Percentiles rank a stretch among this genome's conserved stretches.
Conservation (phyloP, 768 basidiomycete species). For the Lentinula raphanica region DNA sequence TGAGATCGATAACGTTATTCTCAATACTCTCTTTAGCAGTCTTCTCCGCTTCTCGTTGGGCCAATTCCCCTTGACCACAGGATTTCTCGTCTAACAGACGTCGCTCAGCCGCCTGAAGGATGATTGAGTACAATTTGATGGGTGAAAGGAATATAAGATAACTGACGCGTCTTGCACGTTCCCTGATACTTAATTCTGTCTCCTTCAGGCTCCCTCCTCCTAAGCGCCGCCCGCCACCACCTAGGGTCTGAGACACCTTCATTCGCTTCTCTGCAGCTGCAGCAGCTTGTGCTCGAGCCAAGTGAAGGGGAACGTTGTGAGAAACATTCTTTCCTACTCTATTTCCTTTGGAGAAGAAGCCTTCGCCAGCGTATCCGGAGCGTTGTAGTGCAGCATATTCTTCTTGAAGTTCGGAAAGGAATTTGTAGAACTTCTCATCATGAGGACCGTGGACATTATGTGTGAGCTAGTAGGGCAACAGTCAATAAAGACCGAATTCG, state of each 20-base stretch:
- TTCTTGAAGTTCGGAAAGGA: constrained; percentile 67
- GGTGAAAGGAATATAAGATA: neutral
- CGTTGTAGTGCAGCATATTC: constrained; percentile 78
- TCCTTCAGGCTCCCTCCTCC: constrained; percentile 43
- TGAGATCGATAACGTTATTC: constrained; percentile 58
- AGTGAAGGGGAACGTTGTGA: constrained; percentile 60
- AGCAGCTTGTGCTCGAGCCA: constrained; percentile 63
- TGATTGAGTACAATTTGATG: constrained; percentile 5
- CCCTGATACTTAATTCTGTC: constrained; percentile 47
- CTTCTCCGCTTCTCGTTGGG: constrained; percentile 59
- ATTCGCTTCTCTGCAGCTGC: constrained; percentile 77
- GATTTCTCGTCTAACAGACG: constrained; percentile 66
- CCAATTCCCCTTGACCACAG: constrained; percentile 60
- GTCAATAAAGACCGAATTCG: neutral
- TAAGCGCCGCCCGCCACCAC: constrained; percentile 44
- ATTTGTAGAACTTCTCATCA: constrained; percentile 78
- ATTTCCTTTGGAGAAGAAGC: constrained; percentile 49
- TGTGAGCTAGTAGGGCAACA: constrained; percentile 53
- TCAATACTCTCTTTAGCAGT: constrained; percentile 62
- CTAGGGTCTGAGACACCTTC: constrained; percentile 36
- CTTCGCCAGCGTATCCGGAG: constrained; percentile 86
- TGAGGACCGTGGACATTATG: constrained; percentile 90
- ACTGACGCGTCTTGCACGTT: constrained; percentile 68
- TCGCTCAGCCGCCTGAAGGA: constrained; percentile 76
- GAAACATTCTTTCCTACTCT: constrained; percentile 63